Base-by-base conservation (phyloP, 495 filamentous ascomycete species). In the Usnea hakonensis region DNA sequence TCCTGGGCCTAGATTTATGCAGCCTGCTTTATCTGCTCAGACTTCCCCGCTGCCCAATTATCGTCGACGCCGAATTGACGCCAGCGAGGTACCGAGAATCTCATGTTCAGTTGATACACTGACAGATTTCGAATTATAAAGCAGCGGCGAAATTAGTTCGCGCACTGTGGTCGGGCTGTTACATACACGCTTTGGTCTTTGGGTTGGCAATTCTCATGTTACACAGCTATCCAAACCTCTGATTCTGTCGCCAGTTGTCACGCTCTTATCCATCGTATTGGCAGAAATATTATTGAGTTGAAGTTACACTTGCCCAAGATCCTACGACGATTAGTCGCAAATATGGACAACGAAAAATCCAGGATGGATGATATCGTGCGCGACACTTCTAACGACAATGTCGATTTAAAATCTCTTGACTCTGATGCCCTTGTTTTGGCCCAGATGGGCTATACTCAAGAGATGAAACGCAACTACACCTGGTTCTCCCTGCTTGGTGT, bases 361-460 rank as follows among this genome's bases (percentile, higher is more conserved):
- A 30, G 55, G 13, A 21, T 63, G 6, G 30, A 38, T 32, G 33
- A 44, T 36, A 40, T 50, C 23, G 40, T 9, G 7, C 44, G 35
- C 40, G 28, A 28, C 23, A 36, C 40, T 8, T 53, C 63, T 14
- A 38, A 65, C 16, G 41, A 52, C 40, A 64, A 65, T 61, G 64
- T 53, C 23, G 56, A 60, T 28, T 61, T 68, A 41, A 67, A 68
- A 53, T 55, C 61, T 26, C 62, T 70, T 14, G 69, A 75, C 64
- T 38, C 65, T 14, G 75, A 76, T 61, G 73, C 70, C 28, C 60
- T 71, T 28, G 68, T 65, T 54, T 64, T 76, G 53, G 69, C 70
- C 2, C 78, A 81, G 55, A 84, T 86, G 82, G 83, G 83, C 16
- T 85, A 85, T 66, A 75, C 73, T 8, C 82, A 84, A 64, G 78